Evolutionary conservation across 305 asterid genomes (phyloP).

Genomic region (Caryopteris hybrid): DNA sequence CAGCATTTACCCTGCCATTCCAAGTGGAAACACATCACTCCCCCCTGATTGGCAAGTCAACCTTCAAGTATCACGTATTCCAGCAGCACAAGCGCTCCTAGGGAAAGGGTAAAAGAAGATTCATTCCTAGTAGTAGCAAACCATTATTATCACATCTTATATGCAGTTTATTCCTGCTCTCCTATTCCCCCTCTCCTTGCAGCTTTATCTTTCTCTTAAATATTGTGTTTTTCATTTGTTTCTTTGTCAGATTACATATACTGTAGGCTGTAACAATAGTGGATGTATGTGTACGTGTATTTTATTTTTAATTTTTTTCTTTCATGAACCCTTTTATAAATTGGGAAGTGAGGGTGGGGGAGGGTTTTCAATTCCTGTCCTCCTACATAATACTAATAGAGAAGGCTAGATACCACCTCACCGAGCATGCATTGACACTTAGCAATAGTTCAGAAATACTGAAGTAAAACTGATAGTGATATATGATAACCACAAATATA

Average conservation of each 20-base stretch:
- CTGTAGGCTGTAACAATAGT: background rate
- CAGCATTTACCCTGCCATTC: conserved; percentile 35
- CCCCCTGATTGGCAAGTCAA: conserved; percentile 52
- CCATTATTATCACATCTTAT: background rate
- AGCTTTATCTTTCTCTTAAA: background rate
- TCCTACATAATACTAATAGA: background rate
- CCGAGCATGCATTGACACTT: background rate
- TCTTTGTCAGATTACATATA: background rate
- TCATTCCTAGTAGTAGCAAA: conserved; percentile 4
- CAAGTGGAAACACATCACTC: conserved; percentile 35
- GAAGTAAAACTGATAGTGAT: conserved; percentile 4
- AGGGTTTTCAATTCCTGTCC: background rate
- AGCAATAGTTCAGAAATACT: background rate
- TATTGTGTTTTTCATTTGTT: background rate
- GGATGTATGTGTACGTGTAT: background rate
- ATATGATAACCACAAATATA: background rate
- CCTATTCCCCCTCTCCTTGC: background rate
- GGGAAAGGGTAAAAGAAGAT: conserved; percentile 72
- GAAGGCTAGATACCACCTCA: background rate
- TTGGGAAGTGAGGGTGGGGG: background rate
- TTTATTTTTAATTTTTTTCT: background rate
- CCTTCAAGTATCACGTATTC: conserved; percentile 36
- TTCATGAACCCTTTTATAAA: background rate
- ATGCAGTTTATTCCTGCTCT: background rate
- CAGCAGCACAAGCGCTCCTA: conserved; percentile 45